Evolutionary conservation across 371 early-diverging fungal species (phyloP).

Genomic region (Mortierella sp.): DNA sequence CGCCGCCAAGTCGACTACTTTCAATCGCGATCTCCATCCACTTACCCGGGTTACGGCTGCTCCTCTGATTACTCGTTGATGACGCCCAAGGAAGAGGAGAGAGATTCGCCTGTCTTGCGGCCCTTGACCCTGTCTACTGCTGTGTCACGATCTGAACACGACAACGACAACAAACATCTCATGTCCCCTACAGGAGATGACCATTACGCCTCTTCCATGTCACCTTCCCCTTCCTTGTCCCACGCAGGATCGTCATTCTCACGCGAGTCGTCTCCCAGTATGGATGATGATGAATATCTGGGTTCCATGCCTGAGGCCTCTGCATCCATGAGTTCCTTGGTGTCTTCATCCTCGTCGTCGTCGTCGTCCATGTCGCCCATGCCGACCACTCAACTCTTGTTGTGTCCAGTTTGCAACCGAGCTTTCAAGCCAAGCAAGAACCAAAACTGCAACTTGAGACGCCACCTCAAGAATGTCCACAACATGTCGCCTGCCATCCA

Average conservation of each 20-base stretch:
- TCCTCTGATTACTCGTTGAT: slow-evolving; percentile 21
- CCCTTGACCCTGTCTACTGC: neutral
- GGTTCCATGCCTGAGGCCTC: slow-evolving; percentile 37
- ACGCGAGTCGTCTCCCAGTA: slow-evolving; percentile 15
- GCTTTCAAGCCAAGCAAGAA: slow-evolving; percentile 54
- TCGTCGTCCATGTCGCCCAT: neutral
- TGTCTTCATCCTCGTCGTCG: slow-evolving; percentile 1
- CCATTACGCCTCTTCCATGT: slow-evolving; percentile 19
- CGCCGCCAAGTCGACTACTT: slow-evolving; percentile 17
- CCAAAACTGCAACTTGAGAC: slow-evolving; percentile 49
- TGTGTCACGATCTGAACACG: slow-evolving; percentile 4
- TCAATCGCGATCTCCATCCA: slow-evolving; percentile 9
- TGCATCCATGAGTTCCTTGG: slow-evolving; percentile 15
- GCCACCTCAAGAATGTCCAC: slow-evolving; percentile 53
- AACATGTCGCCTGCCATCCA: slow-evolving; percentile 53
- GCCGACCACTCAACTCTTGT: slow-evolving; percentile 24
- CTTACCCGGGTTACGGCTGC: slow-evolving; percentile 5
- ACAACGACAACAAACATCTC: neutral
- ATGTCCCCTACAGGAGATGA: slow-evolving; percentile 9
- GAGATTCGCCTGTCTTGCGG: slow-evolving; percentile 5
- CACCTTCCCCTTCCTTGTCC: slow-evolving; percentile 29
- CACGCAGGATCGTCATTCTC: slow-evolving; percentile 27
- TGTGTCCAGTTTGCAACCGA: slow-evolving; percentile 49
- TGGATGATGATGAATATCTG: neutral
- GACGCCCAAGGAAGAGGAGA: slow-evolving; percentile 27